phyloP scores from a whole-genome alignment of 192 early-diverging fungal species.

The Pilaira anomala region DNA sequence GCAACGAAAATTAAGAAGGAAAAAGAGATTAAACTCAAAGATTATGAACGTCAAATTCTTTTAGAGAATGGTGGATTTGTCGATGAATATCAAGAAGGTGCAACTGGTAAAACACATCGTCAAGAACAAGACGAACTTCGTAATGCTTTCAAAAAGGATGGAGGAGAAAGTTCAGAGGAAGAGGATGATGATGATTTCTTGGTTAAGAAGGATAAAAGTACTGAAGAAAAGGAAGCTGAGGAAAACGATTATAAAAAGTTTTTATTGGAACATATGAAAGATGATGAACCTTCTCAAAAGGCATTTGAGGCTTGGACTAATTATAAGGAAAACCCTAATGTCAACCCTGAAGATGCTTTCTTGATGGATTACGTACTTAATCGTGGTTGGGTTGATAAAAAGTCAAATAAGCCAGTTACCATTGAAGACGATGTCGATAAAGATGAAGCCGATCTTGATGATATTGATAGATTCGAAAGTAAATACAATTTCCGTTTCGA shows the following conservation, averaged over 20 bases:
- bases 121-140: slow-evolving; percentile 85
- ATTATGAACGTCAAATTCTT: slow-evolving; percentile 80
- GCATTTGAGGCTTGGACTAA: slow-evolving; percentile 60
- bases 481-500: slow-evolving; percentile 93
- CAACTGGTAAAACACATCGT: slow-evolving; percentile 63
- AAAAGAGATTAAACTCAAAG: slow-evolving; percentile 77
- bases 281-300: slow-evolving; percentile 47
- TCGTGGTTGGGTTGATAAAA: slow-evolving; percentile 91
- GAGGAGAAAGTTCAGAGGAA: slow-evolving; percentile 30
- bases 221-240: slow-evolving; percentile 76
- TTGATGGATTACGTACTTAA: slow-evolving; percentile 91
- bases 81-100: slow-evolving; percentile 40
- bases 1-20: slow-evolving; percentile 43
- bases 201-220: slow-evolving; percentile 66
- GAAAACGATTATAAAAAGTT: slow-evolving; percentile 90
- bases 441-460: slow-evolving; percentile 76
- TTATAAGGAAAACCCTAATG: slow-evolving; percentile 48
- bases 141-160: slow-evolving; percentile 60
- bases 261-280: slow-evolving; percentile 75
- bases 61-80: slow-evolving; percentile 58
- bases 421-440: slow-evolving; percentile 71
- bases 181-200: slow-evolving; percentile 57
- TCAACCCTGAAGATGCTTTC: slow-evolving; percentile 58
- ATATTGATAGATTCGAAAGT: slow-evolving; percentile 83
- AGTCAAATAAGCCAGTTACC: slow-evolving; percentile 52